phyloP scores from a whole-genome alignment of 805 yeast species.

The Debaryomyces prosopidis region DNA sequence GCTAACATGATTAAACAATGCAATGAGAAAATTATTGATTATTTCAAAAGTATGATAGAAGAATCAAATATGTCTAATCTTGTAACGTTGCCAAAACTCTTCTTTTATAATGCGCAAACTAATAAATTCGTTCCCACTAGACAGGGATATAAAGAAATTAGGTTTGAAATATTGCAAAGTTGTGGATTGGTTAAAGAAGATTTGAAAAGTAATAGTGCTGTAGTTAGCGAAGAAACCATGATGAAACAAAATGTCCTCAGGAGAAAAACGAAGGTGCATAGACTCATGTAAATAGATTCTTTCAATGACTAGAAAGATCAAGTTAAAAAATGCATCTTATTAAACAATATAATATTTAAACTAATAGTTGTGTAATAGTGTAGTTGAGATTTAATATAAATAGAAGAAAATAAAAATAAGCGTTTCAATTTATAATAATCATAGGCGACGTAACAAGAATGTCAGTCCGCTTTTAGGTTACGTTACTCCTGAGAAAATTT shows the following conservation, averaged over 20 bases:
- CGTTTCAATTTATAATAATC: background rate
- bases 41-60: constrained; percentile 38
- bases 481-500: background rate
- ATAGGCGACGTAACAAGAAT: background rate
- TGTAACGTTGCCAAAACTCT: constrained; percentile 40
- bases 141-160: constrained; percentile 55
- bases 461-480: background rate
- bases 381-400: background rate
- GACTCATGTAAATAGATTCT: constrained; percentile 1
- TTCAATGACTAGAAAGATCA: no score
- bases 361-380: background rate
- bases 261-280: constrained; percentile 9
- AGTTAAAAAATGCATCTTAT: background rate
- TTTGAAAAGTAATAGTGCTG: background rate
- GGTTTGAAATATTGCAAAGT: constrained; percentile 51
- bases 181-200: constrained; percentile 40
- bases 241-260: constrained; percentile 6
- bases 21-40: constrained; percentile 24
- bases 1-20: constrained; percentile 14
- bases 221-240: constrained; percentile 8
- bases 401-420: background rate
- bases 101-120: constrained; percentile 54
- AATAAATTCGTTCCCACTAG: constrained; percentile 35
- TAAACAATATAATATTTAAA: background rate
- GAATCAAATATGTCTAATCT: constrained; percentile 34